Evolutionary conservation across 306 rosid genomes (phyloP).

Genomic region (Comarum palustre): DNA sequence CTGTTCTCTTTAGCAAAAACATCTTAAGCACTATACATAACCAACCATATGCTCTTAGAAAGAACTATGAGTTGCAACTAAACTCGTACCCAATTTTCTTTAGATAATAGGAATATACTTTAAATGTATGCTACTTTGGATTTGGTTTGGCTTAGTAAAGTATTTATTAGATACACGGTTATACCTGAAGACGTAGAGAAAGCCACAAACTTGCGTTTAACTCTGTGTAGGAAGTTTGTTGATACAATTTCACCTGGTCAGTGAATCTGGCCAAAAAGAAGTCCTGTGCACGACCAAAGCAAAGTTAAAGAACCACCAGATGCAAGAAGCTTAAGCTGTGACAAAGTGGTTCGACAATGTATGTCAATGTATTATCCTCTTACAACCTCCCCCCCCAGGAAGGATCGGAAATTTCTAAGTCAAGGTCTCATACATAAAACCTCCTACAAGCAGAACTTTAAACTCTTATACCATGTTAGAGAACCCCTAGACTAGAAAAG

Average conservation of each 20-base stretch:
- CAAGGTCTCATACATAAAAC: not conserved
- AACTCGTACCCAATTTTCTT: not conserved
- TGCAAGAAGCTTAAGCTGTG: not conserved
- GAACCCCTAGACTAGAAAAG: not conserved
- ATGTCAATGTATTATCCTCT: not conserved
- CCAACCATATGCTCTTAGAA: not conserved
- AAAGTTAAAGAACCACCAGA: not conserved
- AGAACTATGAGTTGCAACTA: not conserved
- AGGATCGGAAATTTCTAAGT: not conserved
- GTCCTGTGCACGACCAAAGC: slow-evolving; percentile 47
- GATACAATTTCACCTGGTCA: slow-evolving; percentile 64
- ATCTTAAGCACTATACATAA: not conserved
- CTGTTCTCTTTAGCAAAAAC: not conserved
- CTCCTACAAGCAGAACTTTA: not conserved
- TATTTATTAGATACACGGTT: slow-evolving; percentile 16
- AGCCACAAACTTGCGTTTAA: slow-evolving; percentile 93
- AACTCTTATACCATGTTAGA: not conserved
- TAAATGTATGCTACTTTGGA: slow-evolving; percentile 8
- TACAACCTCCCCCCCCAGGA: not conserved
- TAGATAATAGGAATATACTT: slow-evolving; percentile 10
- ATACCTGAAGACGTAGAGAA: slow-evolving; percentile 91
- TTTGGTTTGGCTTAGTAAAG: slow-evolving; percentile 5
- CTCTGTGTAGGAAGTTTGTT: slow-evolving; percentile 91
- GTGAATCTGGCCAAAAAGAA: slow-evolving; percentile 66
- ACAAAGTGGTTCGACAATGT: not conserved